Conservation (phyloP, 2,329 filamentous ascomycete species). For the Keithomyces neogunnii region DNA sequence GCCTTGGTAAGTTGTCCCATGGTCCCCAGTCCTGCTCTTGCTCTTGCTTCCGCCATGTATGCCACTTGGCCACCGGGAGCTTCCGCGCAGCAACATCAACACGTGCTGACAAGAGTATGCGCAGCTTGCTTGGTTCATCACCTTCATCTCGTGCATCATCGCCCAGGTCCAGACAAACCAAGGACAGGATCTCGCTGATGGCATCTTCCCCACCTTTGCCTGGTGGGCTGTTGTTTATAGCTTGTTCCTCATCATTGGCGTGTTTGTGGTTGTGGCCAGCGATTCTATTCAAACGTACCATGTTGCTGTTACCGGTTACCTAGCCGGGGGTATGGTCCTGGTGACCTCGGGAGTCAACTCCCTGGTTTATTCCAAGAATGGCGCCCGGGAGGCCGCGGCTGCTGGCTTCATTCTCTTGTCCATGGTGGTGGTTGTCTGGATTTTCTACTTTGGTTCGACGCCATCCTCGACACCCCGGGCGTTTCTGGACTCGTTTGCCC, state of each 20-base stretch:
- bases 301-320: conserved; percentile 82
- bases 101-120: background rate
- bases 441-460: conserved; percentile 95
- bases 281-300: conserved; percentile 83
- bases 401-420: conserved; percentile 91
- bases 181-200: conserved; percentile 12
- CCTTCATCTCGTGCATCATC: conserved; percentile 79
- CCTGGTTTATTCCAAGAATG: conserved; percentile 67
- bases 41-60: background rate
- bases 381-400: conserved; percentile 73
- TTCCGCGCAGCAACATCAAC: background rate
- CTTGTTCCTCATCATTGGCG: conserved; percentile 71
- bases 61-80: background rate
- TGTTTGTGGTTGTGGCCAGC: conserved; percentile 75
- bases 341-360: conserved; percentile 80
- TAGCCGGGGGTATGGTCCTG: conserved; percentile 74
- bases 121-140: conserved; percentile 90
- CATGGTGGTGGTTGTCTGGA: conserved; percentile 93
- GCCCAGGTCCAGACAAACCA: conserved; percentile 42
- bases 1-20: conserved; percentile 57
- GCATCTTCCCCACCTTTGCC: conserved; percentile 69
- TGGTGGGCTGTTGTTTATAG: conserved; percentile 91
- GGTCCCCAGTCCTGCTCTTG: background rate
- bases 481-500: conserved; percentile 91
- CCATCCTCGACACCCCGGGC: conserved; percentile 78